Evolutionary conservation across 768 basidiomycete genomes (phyloP), one percentile per base, ranked within the genome.

Genomic region (Lactarius trivialis): DNA sequence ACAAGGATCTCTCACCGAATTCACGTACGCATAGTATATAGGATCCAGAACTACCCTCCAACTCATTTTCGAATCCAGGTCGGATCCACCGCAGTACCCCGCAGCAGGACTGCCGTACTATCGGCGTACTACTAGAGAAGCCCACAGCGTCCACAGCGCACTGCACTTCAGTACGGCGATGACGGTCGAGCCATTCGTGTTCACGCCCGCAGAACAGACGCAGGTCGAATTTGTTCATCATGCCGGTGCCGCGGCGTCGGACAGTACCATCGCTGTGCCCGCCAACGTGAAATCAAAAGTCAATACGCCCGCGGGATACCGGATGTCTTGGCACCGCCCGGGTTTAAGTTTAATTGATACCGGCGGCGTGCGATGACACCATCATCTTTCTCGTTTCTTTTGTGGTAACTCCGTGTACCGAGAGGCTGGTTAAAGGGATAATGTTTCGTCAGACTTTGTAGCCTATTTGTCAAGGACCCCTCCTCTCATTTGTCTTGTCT

Each of bases 1-100:
- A 28, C 15, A 24, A 3, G 61, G 61, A 14, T 48, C 56, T 19
- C 21, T 63, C 52, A 63, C 61, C 19, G 52, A 54, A 63, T 63
- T 37, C 30, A n/a, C n/a, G 61, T 63, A 49, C 52, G 61, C 37
- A n/a, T 37, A 17, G 21, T 15, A 2, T 6, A 32, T n/a, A n/a
- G n/a, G n/a, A n/a, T 60, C 57, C 14, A 37, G 14, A 3, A 34
- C n/a, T 7, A 37, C 30, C n/a, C 24, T 37, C 21, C 28, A 21
- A 45, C 7, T 4, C 19, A 32, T 11, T 17, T 6, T 12, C 1
- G 5, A 24, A 14, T 24, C 12, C 24, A 62, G 61, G 26, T 21
- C 39, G n/a, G 37, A 36, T 37, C 19, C 4, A 4, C 56, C 50
- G 8, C 39, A 17, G 7, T 34, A 30, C 11, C 36, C 39, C 5